Evolutionary conservation across 1,284 basidiomycete genomes (phyloP), one percentile per base, ranked within the genome.

Genomic region (Trichosporon sp.): DNA sequence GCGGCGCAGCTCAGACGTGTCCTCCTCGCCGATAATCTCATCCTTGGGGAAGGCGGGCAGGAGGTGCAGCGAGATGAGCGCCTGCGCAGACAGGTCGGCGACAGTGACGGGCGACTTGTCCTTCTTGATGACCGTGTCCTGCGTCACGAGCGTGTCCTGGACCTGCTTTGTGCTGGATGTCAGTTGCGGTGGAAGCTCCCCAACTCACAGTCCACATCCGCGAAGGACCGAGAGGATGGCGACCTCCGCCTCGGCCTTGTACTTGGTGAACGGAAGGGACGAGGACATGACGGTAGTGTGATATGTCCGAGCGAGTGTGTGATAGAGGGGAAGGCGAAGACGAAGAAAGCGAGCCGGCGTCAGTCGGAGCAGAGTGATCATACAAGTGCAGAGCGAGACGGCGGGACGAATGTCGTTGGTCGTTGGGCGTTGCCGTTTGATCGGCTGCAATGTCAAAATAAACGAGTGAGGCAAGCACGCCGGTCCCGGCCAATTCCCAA

Each of bases 21-120:
- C 93, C 81, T 99, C 96, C 81, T 99, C 96, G 32, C 95, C 96
- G 33, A 99, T 89, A 74, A 99, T 92, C 16, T 86, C 86, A 80
- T 98, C 95, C 0, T 85, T 72, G 0, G 94, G 92, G 81, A 95
- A 98, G 5, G 89, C 86, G 16, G 83, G 82, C 29, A 93, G 85
- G 70, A 96, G 88, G 49, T 88, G 86, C 1, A 81, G 69, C 66
- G 89, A 90, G 72, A 97, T 87, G 56, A 96, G 85, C 0, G 93
- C 91, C 76, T 97, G 95, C 0, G 92, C 91, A 4, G 92, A 86
- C 75, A 89, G 92, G 79, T 97, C 94, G 46, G 89, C 94, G 29
- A 95, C 92, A 13, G 95, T 99, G 3, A 99, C 95, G 3, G 95
- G 95, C 34, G 91, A 93, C 80, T 95, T 94, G 84, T 99, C 96